Evolutionary conservation across 192 early-diverging fungal genomes (phyloP).

Genomic region (Coemansia sp.): DNA sequence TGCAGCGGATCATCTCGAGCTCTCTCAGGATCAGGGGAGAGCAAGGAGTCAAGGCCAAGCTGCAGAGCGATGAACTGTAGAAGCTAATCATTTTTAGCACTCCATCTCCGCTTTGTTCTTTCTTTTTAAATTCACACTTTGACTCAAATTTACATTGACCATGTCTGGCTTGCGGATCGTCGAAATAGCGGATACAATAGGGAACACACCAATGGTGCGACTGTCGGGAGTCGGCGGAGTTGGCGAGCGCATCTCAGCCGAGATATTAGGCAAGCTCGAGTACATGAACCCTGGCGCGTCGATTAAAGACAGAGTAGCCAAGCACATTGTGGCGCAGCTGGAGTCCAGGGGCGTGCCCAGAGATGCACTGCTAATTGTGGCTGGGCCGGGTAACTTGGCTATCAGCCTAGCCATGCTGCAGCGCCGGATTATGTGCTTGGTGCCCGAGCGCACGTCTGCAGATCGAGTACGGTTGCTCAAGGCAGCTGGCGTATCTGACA

Average conservation of each 20-base stretch:
- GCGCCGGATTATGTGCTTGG: conserved; percentile 39
- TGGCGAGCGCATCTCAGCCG: conserved; percentile 35
- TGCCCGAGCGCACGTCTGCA: conserved; percentile 75
- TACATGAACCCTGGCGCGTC: conserved; percentile 73
- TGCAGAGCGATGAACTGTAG: neutral
- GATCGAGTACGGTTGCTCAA: conserved; percentile 73
- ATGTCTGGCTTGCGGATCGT: conserved; percentile 24
- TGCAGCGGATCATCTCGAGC: no score
- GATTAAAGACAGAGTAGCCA: conserved; percentile 77
- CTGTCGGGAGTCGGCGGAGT: conserved; percentile 31
- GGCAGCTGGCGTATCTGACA: conserved; percentile 65
- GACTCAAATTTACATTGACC: neutral
- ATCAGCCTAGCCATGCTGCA: conserved; percentile 68
- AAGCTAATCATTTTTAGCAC: neutral
- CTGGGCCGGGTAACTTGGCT: conserved; percentile 73
- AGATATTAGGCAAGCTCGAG: conserved; percentile 76
- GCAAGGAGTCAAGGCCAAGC: neutral
- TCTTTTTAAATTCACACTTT: conserved; percentile 19
- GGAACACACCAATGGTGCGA: conserved; percentile 65
- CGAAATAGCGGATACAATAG: conserved; percentile 53
- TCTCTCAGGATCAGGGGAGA: no score
- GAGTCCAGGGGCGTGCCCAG: conserved; percentile 13
- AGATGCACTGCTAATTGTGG: conserved; percentile 64
- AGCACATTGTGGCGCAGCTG: conserved; percentile 44
- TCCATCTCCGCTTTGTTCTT: no score